Evolutionary conservation across 257 asterid genomes (phyloP).

Genomic region (Coffea eugenioides): DNA sequence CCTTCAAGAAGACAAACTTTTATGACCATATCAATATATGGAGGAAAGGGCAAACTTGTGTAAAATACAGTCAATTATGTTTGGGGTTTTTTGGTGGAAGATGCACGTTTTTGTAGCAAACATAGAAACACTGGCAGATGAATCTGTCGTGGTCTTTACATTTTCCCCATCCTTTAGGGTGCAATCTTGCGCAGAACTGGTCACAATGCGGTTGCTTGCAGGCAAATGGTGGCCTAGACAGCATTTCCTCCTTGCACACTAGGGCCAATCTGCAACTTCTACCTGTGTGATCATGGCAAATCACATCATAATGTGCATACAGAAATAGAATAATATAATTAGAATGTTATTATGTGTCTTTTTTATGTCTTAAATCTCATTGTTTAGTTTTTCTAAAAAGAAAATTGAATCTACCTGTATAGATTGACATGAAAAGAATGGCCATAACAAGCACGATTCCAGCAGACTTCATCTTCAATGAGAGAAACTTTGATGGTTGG

Average conservation of each 20-base stretch:
- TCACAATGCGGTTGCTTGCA: conserved; percentile 4
- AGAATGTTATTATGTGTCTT: no score
- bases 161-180: conserved; percentile 4
- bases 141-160: conserved; percentile 6
- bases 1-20: no score
- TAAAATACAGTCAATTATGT: background rate
- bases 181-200: conserved; percentile 3
- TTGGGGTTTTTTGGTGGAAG: background rate
- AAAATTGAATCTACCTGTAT: background rate
- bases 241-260: background rate
- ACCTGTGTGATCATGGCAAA: background rate
- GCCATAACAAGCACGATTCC: background rate
- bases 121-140: conserved; percentile 6
- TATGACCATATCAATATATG: background rate
- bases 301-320: background rate
- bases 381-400: no score
- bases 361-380: no score
- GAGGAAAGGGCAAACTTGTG: background rate
- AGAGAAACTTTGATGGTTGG: background rate
- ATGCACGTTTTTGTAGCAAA: background rate
- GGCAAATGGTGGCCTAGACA: conserved; percentile 7
- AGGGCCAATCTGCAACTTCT: background rate
- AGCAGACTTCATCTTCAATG: background rate
- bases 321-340: no score
- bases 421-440: background rate